These are phyloP conservation scores for Suhomyces bokatorum DNA, from an alignment of 1,139 yeast species.

Conservation along the genomic window DNA sequence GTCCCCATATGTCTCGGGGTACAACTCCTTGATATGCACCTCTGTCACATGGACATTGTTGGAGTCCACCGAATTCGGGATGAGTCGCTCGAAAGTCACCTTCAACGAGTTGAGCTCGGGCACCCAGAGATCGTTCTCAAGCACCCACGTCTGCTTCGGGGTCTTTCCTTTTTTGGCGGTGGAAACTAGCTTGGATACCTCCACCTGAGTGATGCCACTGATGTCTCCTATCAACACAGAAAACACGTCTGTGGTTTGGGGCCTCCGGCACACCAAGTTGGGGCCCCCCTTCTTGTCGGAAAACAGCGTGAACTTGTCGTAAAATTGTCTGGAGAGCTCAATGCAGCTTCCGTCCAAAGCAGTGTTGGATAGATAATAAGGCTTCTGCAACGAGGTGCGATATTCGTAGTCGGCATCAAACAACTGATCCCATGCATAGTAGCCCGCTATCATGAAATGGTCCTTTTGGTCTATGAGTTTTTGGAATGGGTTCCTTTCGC, in stretches of 20 bases:
- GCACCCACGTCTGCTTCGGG: conserved; percentile 9
- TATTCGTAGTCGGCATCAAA: conserved; percentile 44
- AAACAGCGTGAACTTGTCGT: conserved; percentile 31
- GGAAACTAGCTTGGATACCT: conserved; percentile 25
- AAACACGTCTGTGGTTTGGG: conserved; percentile 27
- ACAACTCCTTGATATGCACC: conserved; percentile 23
- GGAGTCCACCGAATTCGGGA: conserved; percentile 34
- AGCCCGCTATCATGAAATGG: conserved; percentile 29
- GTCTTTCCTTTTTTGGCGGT: conserved; percentile 9
- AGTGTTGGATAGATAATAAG: conserved; percentile 29
- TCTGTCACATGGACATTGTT: conserved; percentile 25
- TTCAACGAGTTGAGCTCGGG: conserved; percentile 37
- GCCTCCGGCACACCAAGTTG: conserved; percentile 27
- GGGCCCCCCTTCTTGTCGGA: conserved; percentile 7
- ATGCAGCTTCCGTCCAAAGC: conserved; percentile 29
- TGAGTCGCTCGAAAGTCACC: conserved; percentile 39
- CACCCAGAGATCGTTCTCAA: conserved; percentile 35
- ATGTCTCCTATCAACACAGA: conserved; percentile 40
- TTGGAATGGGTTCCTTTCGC: conserved; percentile 37
- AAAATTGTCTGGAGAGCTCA: conserved; percentile 35
- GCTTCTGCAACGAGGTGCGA: conserved; percentile 35
- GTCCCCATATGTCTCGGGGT: conserved; percentile 14
- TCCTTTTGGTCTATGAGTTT: conserved; percentile 8
- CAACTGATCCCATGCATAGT: conserved; percentile 38
- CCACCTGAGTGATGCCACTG: conserved; percentile 22